Percentiles rank a stretch among this genome's conserved stretches.
phyloP scores from a whole-genome alignment of 768 basidiomycete genomes.

The Neoboletus magnificus region DNA sequence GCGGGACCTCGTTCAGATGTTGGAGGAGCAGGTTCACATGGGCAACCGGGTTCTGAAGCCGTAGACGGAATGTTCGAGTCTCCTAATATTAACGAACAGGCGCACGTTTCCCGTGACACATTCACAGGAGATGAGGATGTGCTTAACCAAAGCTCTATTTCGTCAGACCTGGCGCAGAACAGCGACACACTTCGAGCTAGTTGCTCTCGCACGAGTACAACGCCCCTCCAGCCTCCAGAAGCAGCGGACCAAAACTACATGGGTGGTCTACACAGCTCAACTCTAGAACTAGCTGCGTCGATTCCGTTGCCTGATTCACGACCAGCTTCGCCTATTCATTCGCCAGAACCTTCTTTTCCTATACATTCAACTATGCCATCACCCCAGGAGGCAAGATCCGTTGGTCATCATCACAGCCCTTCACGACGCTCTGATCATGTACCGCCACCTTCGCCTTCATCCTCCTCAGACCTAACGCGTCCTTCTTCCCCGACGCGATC shows the following conservation, averaged over 20 bases:
- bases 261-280: neutral
- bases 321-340: slow-evolving; percentile 10
- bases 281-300: slow-evolving; percentile 14
- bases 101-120: neutral
- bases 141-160: neutral
- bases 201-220: neutral
- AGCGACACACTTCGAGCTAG: neutral
- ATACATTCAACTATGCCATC: neutral
- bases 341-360: neutral
- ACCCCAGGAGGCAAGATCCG: neutral
- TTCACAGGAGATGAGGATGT: neutral
- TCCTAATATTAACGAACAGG: neutral
- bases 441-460: slow-evolving; percentile 3
- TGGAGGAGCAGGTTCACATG: neutral
- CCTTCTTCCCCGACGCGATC: neutral
- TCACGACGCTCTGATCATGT: neutral
- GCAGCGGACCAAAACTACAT: neutral
- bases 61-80: neutral
- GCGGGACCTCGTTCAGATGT: neutral
- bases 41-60: neutral
- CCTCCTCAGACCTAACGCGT: neutral
- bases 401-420: neutral
- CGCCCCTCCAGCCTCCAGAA: neutral
- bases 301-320: slow-evolving; percentile 21
- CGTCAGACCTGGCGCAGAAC: neutral